phyloP scores from a whole-genome alignment of 306 rosid species.

The Rubus idaeus region DNA sequence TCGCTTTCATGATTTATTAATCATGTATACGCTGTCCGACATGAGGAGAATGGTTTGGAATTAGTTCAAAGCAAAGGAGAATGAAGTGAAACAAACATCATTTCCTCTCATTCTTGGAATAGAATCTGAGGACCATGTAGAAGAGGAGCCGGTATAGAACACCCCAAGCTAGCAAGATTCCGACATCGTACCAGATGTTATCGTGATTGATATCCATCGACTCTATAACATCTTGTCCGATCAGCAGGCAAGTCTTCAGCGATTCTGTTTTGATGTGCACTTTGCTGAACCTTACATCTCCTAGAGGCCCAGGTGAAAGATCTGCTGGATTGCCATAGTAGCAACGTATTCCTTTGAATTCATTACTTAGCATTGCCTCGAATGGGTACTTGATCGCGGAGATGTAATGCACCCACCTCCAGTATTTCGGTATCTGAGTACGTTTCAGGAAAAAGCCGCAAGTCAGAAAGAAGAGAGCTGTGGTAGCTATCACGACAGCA shows the following conservation, averaged over 20 bases:
- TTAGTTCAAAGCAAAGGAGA: neutral
- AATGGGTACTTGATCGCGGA: constrained; percentile 92
- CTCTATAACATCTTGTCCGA: constrained; percentile 65
- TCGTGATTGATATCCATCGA: constrained; percentile 54
- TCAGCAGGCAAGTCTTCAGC: constrained; percentile 34
- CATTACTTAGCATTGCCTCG: constrained; percentile 77
- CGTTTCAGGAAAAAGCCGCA: constrained; percentile 82
- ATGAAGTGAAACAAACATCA: constrained; percentile 19
- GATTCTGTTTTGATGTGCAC: constrained; percentile 21
- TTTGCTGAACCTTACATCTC: constrained; percentile 37
- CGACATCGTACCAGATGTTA: constrained; percentile 53
- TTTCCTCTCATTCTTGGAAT: constrained; percentile 85
- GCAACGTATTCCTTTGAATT: constrained; percentile 60
- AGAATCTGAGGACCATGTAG: constrained; percentile 84
- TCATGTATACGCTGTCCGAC: neutral
- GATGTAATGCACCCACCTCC: constrained; percentile 85
- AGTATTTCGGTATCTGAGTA: constrained; percentile 53
- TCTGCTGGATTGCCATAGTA: constrained; percentile 51
- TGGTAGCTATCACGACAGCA: constrained; percentile 88
- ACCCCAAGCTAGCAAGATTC: constrained; percentile 85
- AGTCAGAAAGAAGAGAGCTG: constrained; percentile 85
- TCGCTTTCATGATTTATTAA: neutral
- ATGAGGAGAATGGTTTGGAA: neutral
- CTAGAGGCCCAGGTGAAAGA: constrained; percentile 70
- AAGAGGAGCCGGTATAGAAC: constrained; percentile 75